These are phyloP conservation scores for Hanseniaspora clermontiae DNA, from an alignment of 805 yeast genomes.

Conservation along the genomic window DNA sequence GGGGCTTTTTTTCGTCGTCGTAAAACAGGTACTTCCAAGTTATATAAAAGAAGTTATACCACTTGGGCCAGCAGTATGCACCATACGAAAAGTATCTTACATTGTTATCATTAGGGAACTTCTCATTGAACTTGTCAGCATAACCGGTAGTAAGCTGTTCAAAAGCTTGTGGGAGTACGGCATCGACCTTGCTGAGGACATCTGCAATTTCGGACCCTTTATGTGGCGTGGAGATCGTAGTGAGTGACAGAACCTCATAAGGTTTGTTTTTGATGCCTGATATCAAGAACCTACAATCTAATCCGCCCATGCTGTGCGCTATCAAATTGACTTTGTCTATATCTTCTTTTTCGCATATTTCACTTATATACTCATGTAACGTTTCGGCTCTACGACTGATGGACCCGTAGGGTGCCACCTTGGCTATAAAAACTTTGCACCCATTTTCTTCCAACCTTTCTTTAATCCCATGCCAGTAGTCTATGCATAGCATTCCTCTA, in stretches of 20 bases:
- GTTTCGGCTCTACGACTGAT: constrained; percentile 54
- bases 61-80: constrained; percentile 51
- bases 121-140: constrained; percentile 42
- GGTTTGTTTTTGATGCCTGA: constrained; percentile 35
- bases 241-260: constrained; percentile 56
- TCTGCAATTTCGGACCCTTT: constrained; percentile 78
- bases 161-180: constrained; percentile 34
- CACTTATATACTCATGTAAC: constrained; percentile 39
- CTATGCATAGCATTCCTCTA: constrained; percentile 30
- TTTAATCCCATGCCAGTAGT: constrained; percentile 75
- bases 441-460: constrained; percentile 50
- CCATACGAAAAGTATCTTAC: constrained; percentile 79
- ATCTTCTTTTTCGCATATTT: constrained; percentile 16
- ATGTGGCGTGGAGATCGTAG: constrained; percentile 84
- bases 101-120: constrained; percentile 40
- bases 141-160: constrained; percentile 51
- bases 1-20: constrained; percentile 1
- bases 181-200: constrained; percentile 25
- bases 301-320: constrained; percentile 92
- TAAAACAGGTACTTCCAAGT: constrained; percentile 51
- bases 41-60: constrained; percentile 47
- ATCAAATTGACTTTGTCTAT: constrained; percentile 53
- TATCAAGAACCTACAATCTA: constrained; percentile 69
- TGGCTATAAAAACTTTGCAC: constrained; percentile 54
- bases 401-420: constrained; percentile 71